Base-by-base conservation (phyloP, 2,329 filamentous ascomycete genomes). In the Trichoderma brevicompactum region DNA sequence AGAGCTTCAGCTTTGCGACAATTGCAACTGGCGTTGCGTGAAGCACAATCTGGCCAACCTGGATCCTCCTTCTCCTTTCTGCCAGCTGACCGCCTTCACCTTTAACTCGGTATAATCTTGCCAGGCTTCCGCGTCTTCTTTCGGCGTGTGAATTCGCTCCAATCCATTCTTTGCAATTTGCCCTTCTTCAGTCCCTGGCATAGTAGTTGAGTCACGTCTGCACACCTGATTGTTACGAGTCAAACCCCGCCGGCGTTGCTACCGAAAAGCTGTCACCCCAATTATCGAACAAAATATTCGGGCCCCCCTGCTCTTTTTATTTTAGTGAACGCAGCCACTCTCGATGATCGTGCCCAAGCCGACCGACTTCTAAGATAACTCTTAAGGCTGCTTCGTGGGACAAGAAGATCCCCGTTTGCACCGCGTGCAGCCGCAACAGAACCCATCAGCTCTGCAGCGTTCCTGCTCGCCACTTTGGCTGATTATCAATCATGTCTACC, bases 401-500 rank as follows among this genome's bases (percentile, higher is more conserved):
- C 40, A 54, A 54, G n/a, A 61, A 49, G 44, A 54, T 54, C 49
- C 28, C 64, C 50, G 56, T 56, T 53, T 41, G 41, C 61, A 56
- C 67, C 46, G 62, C 58, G 38, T 65, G 56, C 56, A 65, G 61
- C 62, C 61, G 58, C 66, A 63, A 61, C 64, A 54, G 46, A 62
- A 55, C 23, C 23, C 36, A 43, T 38, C 59, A 28, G 32, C 54
- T 41, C 65, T 67, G 52, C 53, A 61, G 28, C 58, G 15, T 28
- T 44, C 17, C 49, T 46, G 46, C 49, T 54, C 49, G 43, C 54
- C 59, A 41, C 38, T 59, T 43, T 46, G 36, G 59, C 48, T 43
- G 43, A 36, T 56, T 50, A 62, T 44, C 49, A 53, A 69, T 60
- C 71, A 78, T 80, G 78, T 73, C 76, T 67, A 71, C 75, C 67